These are phyloP conservation scores for Geranium brycei DNA, from an alignment of 345 rosid genomes.

Conservation along the genomic window DNA sequence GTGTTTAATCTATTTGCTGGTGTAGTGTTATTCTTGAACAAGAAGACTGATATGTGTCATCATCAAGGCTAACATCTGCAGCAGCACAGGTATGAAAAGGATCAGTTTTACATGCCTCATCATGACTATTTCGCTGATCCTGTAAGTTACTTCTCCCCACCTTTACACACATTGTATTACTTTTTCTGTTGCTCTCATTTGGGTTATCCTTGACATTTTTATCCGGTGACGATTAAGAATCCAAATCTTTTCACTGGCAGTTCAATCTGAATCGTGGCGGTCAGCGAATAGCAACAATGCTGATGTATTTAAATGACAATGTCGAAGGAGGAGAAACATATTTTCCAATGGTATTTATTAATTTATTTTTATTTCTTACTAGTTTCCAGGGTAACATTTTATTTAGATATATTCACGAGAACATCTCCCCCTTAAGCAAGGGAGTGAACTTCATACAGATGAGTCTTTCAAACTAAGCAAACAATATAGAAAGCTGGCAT, in stretches of 20 bases:
- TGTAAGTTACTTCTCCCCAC: slow-evolving; percentile 31
- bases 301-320: slow-evolving; percentile 76
- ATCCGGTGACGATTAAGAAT: too few species aligned
- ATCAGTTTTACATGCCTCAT: slow-evolving; percentile 85
- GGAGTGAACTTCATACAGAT: neutral
- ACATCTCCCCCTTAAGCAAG: neutral
- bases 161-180: neutral
- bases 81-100: slow-evolving; percentile 87
- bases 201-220: too few species aligned
- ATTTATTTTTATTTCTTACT: neutral
- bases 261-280: slow-evolving; percentile 88
- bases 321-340: slow-evolving; percentile 97
- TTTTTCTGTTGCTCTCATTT: neutral
- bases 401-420: neutral
- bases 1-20: slow-evolving; percentile 17
- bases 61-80: slow-evolving; percentile 51
- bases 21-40: slow-evolving; percentile 9
- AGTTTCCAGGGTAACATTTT: neutral
- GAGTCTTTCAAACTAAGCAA: too few species aligned
- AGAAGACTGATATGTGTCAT: slow-evolving; percentile 21
- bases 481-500: too few species aligned
- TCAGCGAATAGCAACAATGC: slow-evolving; percentile 85
- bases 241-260: slow-evolving; percentile 20
- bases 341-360: slow-evolving; percentile 67
- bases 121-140: slow-evolving; percentile 87